phyloP scores from a whole-genome alignment of 169 alveolate species.

The Cytauxzoon felis region DNA sequence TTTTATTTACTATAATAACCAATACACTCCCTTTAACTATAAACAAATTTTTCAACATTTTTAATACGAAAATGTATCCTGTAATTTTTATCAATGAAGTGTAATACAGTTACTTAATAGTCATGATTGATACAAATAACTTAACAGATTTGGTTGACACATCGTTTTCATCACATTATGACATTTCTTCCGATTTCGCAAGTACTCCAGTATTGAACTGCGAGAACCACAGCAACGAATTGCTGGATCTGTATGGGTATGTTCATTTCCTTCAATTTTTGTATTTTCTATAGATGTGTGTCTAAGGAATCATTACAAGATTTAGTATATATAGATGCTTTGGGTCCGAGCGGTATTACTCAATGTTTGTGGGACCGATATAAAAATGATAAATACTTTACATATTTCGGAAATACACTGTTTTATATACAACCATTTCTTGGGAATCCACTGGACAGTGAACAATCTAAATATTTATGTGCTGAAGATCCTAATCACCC shows the following conservation, averaged over 20 bases:
- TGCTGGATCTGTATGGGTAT: too few relatives aligned
- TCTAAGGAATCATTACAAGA: slow-evolving; percentile 7
- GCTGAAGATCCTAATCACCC: slow-evolving; percentile 4
- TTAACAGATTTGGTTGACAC: too few relatives aligned
- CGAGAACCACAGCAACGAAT: too few relatives aligned
- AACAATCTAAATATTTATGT: slow-evolving; percentile 6
- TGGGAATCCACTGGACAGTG: slow-evolving; percentile 1
- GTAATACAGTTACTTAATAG: too few relatives aligned
- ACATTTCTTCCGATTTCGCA: background rate
- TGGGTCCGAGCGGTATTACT: background rate
- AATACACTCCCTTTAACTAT: too few relatives aligned
- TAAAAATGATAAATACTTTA: slow-evolving; percentile 1
- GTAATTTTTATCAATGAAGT: too few relatives aligned
- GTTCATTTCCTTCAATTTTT: too few relatives aligned
- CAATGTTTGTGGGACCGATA: slow-evolving; percentile 23
- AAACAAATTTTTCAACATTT: too few relatives aligned
- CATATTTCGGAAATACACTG: slow-evolving; percentile 58
- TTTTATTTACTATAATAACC: background rate
- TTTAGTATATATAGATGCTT: slow-evolving; percentile 37
- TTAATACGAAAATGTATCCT: background rate
- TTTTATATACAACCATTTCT: slow-evolving; percentile 35
- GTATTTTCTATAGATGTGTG: background rate
- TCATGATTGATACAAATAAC: too few relatives aligned
- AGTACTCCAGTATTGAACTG: too few relatives aligned
- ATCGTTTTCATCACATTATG: background rate